Evolutionary conservation across 129 eudicot species (phyloP).

Genomic region (Arctium minus): DNA sequence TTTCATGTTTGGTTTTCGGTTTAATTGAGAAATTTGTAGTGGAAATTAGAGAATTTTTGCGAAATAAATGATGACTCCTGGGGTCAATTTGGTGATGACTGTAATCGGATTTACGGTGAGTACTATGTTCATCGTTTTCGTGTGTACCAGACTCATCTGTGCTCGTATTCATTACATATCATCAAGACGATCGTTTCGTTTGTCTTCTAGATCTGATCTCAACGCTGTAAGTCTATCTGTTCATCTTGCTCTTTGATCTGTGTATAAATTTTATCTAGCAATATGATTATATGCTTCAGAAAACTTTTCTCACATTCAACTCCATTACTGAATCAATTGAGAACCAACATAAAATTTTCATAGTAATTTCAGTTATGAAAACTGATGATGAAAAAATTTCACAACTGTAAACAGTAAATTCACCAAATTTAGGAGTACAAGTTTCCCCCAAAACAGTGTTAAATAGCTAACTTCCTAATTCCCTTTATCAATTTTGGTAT

Average conservation of each 20-base stretch:
- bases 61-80: constrained; percentile 52
- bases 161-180: constrained; percentile 77
- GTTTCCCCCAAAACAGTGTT: constrained; percentile 1
- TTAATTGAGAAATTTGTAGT: not conserved
- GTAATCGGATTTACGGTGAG: constrained; percentile 85
- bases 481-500: constrained; percentile 6
- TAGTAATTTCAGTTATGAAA: too few species aligned
- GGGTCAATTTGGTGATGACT: constrained; percentile 91
- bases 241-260: not conserved
- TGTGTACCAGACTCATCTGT: constrained; percentile 88
- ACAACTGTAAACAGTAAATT: not conserved
- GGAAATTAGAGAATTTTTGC: not conserved
- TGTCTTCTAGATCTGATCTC: constrained; percentile 82
- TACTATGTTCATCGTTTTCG: constrained; percentile 84
- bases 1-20: constrained; percentile 6
- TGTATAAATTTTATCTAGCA: not conserved
- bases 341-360: not conserved
- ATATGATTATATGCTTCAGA: not conserved
- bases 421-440: not conserved
- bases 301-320: constrained; percentile 5
- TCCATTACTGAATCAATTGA: not conserved
- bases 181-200: constrained; percentile 53
- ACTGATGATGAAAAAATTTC: too few species aligned
- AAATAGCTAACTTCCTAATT: not conserved
- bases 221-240: constrained; percentile 55